Conservation (phyloP, 371 early-diverging fungal genomes). For the Mucor indicus region DNA sequence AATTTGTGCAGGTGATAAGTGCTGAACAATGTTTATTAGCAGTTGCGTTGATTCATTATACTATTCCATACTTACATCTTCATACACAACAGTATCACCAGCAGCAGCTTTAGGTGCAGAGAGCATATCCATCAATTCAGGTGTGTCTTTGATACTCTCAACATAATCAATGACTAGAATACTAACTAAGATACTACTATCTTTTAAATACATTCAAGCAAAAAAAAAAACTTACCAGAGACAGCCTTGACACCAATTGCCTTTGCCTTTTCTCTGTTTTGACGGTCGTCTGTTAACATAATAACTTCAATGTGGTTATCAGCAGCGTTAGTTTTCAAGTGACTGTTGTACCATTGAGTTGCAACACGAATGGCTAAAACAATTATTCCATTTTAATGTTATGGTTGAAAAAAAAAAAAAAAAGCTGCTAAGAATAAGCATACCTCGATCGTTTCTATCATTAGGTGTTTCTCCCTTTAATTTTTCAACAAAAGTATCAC, state of each 20-base stretch:
- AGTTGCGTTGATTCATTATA: background rate
- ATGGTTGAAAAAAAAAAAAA: background rate
- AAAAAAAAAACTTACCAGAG: constrained; percentile 42
- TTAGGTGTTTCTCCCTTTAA: constrained; percentile 84
- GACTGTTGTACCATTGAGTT: constrained; percentile 79
- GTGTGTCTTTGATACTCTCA: constrained; percentile 48
- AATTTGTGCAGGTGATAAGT: constrained; percentile 71
- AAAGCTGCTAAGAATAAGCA: background rate
- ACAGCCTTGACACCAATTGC: constrained; percentile 60
- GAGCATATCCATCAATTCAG: constrained; percentile 90
- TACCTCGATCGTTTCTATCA: constrained; percentile 91
- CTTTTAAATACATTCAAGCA: background rate
- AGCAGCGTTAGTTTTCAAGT: constrained; percentile 46
- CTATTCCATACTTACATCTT: constrained; percentile 31
- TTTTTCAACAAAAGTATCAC: constrained; percentile 84
- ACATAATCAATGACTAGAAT: constrained; percentile 52
- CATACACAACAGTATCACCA: constrained; percentile 52
- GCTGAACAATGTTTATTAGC: constrained; percentile 25
- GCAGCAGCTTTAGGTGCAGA: constrained; percentile 53
- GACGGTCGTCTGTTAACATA: constrained; percentile 87
- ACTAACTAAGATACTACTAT: too few relatives aligned
- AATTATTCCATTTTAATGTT: background rate
- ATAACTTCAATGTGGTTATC: constrained; percentile 50
- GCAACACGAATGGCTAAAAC: constrained; percentile 90
- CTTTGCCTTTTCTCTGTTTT: constrained; percentile 73